A percentile compares a stretch with the other conserved stretches of the same genome.
phyloP scores from a whole-genome alignment of 495 filamentous ascomycete genomes.

The Aspergillus coremiiformis region DNA sequence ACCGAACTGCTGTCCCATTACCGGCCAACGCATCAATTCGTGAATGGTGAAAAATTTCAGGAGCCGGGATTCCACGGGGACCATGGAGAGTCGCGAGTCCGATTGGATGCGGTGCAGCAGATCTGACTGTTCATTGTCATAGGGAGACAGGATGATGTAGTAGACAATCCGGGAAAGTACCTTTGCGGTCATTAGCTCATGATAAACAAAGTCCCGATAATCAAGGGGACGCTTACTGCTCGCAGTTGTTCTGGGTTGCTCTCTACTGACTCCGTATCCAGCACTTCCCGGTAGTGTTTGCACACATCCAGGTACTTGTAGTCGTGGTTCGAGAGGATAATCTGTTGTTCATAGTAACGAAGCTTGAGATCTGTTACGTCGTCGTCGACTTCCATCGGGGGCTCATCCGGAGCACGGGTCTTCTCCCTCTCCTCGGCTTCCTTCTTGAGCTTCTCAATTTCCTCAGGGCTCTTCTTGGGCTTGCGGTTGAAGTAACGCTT shows the following conservation, averaged over 20 bases:
- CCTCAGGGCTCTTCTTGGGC: constrained; percentile 78
- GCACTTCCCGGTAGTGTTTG: constrained; percentile 92
- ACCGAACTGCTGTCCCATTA: constrained; percentile 78
- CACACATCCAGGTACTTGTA: constrained; percentile 93
- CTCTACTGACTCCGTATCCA: constrained; percentile 91
- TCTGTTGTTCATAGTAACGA: constrained; percentile 93
- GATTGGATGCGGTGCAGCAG: constrained; percentile 85
- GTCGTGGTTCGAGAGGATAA: constrained; percentile 88
- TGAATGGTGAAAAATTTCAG: constrained; percentile 91
- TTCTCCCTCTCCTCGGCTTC: constrained; percentile 74
- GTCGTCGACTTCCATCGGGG: constrained; percentile 69
- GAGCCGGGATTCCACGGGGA: constrained; percentile 68
- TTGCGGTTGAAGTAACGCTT: constrained; percentile 82
- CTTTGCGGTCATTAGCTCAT: constrained; percentile 31
- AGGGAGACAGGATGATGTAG: constrained; percentile 91
- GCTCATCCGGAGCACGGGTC: constrained; percentile 59
- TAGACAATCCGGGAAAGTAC: constrained; percentile 89
- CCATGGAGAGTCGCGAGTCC: constrained; percentile 54
- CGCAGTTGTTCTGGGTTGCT: constrained; percentile 77
- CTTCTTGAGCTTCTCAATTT: constrained; percentile 83
- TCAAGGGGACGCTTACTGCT: constrained; percentile 52
- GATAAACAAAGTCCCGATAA: background rate
- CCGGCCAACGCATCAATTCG: constrained; percentile 97
- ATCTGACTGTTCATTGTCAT: constrained; percentile 98
- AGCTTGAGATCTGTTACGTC: constrained; percentile 96